Evolutionary conservation across 2,329 filamentous ascomycete genomes (phyloP), one percentile per base, ranked within the genome.

Genomic region (Colletotrichum caudatum): DNA sequence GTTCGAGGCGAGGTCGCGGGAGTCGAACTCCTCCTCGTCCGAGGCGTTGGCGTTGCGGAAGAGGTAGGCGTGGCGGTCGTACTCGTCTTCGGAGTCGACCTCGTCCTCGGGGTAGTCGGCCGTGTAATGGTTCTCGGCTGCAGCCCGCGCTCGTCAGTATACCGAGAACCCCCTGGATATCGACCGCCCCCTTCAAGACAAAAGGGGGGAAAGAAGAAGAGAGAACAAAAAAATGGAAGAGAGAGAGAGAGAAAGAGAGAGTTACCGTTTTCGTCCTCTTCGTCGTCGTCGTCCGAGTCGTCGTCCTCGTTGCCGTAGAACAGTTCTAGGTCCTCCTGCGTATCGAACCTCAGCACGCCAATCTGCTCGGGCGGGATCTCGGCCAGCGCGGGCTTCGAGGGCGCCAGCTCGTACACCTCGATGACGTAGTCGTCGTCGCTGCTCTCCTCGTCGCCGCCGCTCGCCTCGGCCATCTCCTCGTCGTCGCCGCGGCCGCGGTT

Each of bases 31-130:
- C 75, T 89, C 87, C 9, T 85, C 80, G 74, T 89, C 87, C 2
- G 87, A 88, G 11, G 85, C 86, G 64, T 88, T 87, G 33, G 80
- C 80, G 26, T 82, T 88, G 54, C 85, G 84, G 76, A 86, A 90
- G 44, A 82, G 80, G 77, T 91, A 91, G 1, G 88, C 78, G 66
- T 89, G 85, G 12, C 84, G 82, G 54, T 84, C 87, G 73, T 85
- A 83, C 69, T 84, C 83, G 64, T 84, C 82, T 75, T 94, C 92
- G 20, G 89, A 91, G 56, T 89, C 91, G 18, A 94, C 86, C 78
- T 95, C 93, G 65, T 95, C 92, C 73, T 95, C 93, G 0, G 93
- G 93, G 75, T 95, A 95, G 78, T 95, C 93, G 65, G 92, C 91
- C 4, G 90, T 90, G 77, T 94, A 94, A 80, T 94, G 91, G 76